A percentile compares a stretch with the other conserved stretches of the same genome.
These are phyloP conservation scores for Colletotrichum gigasporum DNA, from an alignment of 2,329 filamentous ascomycete genomes.

Conservation along the genomic window DNA sequence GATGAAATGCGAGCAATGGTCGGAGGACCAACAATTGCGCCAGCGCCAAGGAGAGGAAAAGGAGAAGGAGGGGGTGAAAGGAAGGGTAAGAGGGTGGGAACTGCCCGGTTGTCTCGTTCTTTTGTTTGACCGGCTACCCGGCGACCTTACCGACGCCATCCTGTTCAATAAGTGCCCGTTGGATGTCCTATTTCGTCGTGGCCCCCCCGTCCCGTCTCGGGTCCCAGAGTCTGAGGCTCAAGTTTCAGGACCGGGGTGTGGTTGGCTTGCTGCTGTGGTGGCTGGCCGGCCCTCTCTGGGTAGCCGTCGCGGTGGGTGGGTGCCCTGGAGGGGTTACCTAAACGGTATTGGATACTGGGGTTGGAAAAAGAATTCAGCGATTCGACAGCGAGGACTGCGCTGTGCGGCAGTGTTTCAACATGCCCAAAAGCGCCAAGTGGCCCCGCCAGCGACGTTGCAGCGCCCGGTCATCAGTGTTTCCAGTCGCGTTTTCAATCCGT, in stretches of 20 bases:
- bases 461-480: constrained; percentile 20
- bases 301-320: too few species aligned
- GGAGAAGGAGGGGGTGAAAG: not conserved
- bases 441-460: not conserved
- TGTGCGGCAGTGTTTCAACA: constrained; percentile 20
- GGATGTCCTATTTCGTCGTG: not conserved
- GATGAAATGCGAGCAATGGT: not conserved
- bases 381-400: too few species aligned
- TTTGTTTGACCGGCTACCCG: too few species aligned
- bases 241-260: constrained; percentile 22
- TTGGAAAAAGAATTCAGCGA: not conserved
- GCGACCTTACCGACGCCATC: too few species aligned
- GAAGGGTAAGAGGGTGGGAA: too few species aligned
- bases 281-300: too few species aligned
- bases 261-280: too few species aligned
- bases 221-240: constrained; percentile 16
- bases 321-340: too few species aligned
- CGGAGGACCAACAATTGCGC: constrained; percentile 20
- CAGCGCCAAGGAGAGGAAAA: constrained; percentile 22
- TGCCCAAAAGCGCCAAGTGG: constrained; percentile 11
- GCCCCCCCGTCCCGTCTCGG: constrained; percentile 6
- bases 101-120: not conserved
- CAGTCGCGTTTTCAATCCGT: constrained; percentile 25
- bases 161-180: too few species aligned
- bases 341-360: not conserved